These are phyloP conservation scores for Ustilago cynodontis DNA, from an alignment of 1,284 basidiomycete species.

Conservation along the genomic window DNA sequence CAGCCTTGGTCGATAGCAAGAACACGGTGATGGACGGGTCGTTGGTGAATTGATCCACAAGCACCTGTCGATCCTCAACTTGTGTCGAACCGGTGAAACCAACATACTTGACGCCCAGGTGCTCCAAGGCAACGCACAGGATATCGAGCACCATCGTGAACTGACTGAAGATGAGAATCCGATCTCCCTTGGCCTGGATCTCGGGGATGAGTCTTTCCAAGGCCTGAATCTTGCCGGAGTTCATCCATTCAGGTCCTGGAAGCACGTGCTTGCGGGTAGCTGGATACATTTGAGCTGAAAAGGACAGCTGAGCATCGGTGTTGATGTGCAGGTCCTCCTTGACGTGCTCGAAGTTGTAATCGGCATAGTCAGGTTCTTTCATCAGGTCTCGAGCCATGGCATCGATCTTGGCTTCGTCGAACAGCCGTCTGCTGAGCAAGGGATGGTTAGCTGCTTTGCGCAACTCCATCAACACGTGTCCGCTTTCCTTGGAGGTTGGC, in stretches of 20 bases:
- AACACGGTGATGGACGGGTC: constrained; percentile 91
- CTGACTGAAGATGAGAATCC: constrained; percentile 93
- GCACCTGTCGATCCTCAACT: constrained; percentile 89
- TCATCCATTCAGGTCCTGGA: constrained; percentile 81
- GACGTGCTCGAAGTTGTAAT: constrained; percentile 62
- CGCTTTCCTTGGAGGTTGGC: constrained; percentile 37
- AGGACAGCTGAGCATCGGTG: constrained; percentile 66
- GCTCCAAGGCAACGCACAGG: constrained; percentile 84
- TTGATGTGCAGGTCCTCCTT: constrained; percentile 69
- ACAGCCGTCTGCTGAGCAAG: constrained; percentile 89
- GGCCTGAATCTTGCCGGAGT: constrained; percentile 88
- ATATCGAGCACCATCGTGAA: constrained; percentile 74
- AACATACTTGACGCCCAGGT: constrained; percentile 82
- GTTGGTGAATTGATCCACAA: constrained; percentile 98
- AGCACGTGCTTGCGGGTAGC: constrained; percentile 78
- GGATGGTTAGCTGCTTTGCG: constrained; percentile 96
- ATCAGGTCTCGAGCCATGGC: constrained; percentile 84
- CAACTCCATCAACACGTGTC: constrained; percentile 92
- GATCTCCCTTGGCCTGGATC: constrained; percentile 80
- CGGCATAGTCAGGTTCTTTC: constrained; percentile 81
- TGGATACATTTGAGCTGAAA: constrained; percentile 46
- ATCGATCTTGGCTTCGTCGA: constrained; percentile 81
- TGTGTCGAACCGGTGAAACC: constrained; percentile 94
- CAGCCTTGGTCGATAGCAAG: constrained; percentile 94
- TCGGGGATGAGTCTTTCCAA: constrained; percentile 80